Conservation (phyloP, 768 basidiomycete genomes). For the Pulveroboletus frians region DNA sequence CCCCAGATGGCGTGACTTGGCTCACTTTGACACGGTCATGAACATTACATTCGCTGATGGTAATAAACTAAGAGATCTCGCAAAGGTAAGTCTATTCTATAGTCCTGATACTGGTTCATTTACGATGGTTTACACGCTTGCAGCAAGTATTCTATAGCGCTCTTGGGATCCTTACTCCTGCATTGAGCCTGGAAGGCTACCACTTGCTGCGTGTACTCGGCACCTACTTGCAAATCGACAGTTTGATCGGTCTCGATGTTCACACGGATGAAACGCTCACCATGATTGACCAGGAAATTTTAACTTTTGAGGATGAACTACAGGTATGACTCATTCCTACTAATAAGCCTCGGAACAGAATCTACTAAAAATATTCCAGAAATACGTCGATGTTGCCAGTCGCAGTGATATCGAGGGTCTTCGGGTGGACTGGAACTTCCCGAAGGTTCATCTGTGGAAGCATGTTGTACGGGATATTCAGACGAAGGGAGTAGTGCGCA, state of each 20-base stretch:
- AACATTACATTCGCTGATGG: constrained; percentile 1
- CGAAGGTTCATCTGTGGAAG: constrained; percentile 30
- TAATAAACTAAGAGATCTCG: constrained; percentile 2
- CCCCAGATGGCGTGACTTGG: neutral
- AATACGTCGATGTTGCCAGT: neutral
- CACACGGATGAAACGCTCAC: constrained; percentile 19
- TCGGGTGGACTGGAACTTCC: too few relatives aligned
- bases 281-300: too few relatives aligned
- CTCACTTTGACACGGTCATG: neutral
- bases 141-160: neutral
- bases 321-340: neutral
- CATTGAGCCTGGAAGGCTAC: constrained; percentile 15
- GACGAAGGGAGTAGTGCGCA: constrained; percentile 26
- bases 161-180: neutral
- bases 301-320: neutral
- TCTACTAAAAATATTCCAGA: neutral
- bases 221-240: constrained; percentile 30
- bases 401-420: neutral
- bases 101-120: too few relatives aligned
- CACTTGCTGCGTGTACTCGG: constrained; percentile 26
- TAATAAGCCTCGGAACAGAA: neutral
- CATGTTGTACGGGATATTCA: constrained; percentile 33
- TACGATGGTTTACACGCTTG: too few relatives aligned
- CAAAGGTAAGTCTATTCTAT: neutral
- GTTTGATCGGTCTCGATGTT: constrained; percentile 24